These are phyloP conservation scores for Scopulariopsis brevicaulis DNA, from an alignment of 2,329 filamentous ascomycete genomes.

Conservation along the genomic window DNA sequence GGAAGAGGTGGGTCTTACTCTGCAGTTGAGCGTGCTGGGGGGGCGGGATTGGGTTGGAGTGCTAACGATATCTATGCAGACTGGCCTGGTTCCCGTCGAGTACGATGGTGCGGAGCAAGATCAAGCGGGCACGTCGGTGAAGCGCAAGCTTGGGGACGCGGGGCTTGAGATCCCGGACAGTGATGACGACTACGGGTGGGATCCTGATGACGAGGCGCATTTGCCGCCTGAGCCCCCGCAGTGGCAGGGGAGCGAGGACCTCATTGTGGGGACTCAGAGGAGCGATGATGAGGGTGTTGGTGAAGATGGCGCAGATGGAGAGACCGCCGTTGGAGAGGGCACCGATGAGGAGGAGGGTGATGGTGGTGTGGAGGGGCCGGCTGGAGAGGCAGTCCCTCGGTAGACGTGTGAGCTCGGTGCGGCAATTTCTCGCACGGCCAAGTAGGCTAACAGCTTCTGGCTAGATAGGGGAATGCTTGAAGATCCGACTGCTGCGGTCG, in stretches of 20 bases:
- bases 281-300: conserved; percentile 19
- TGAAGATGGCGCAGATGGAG: conserved; percentile 11
- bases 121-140: conserved; percentile 18
- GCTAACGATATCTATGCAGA: conserved; percentile 16
- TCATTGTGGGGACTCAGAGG: conserved; percentile 38
- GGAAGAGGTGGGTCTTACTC: conserved; percentile 21
- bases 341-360: neutral
- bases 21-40: too few relatives aligned
- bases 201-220: conserved; percentile 51
- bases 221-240: conserved; percentile 50
- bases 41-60: conserved; percentile 4
- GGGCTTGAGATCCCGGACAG: conserved; percentile 50
- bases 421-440: too few relatives aligned
- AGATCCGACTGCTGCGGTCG: too few relatives aligned
- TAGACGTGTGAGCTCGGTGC: too few relatives aligned
- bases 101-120: conserved; percentile 24
- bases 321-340: conserved; percentile 9
- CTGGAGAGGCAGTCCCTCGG: too few relatives aligned
- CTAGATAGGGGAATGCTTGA: too few relatives aligned
- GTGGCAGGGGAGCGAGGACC: conserved; percentile 57
- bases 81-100: conserved; percentile 28
- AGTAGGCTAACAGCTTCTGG: too few relatives aligned
- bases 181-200: conserved; percentile 61
- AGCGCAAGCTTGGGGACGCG: conserved; percentile 52
- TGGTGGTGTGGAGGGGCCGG: too few relatives aligned